Evolutionary conservation across 768 basidiomycete species (phyloP).

Genomic region (Tricholoma terreum): DNA sequence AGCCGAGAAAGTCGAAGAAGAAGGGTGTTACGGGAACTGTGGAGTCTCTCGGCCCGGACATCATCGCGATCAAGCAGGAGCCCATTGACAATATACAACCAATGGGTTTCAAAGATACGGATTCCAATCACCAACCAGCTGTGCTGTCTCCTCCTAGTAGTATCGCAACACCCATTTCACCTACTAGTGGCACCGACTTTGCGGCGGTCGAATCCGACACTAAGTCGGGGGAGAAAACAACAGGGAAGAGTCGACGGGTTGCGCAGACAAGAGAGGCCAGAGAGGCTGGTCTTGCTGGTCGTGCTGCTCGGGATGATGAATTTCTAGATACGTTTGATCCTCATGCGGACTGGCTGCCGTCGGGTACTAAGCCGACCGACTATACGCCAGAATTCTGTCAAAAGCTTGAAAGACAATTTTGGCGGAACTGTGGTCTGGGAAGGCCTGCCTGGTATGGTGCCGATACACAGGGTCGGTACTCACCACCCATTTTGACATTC

Average conservation of each 20-base stretch:
- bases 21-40: slow-evolving; percentile 35
- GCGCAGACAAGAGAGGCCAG: slow-evolving; percentile 46
- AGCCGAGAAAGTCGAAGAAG: slow-evolving; percentile 40
- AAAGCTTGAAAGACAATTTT: slow-evolving; percentile 84
- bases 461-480: slow-evolving; percentile 76
- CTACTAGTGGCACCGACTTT: slow-evolving; percentile 11
- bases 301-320: slow-evolving; percentile 39
- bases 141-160: slow-evolving; percentile 43
- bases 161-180: slow-evolving; percentile 29
- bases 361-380: slow-evolving; percentile 65
- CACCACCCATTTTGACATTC: background rate
- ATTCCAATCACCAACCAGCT: slow-evolving; percentile 16
- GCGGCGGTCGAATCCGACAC: slow-evolving; percentile 13
- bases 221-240: slow-evolving; percentile 22
- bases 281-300: slow-evolving; percentile 48
- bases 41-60: slow-evolving; percentile 42
- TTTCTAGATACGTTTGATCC: slow-evolving; percentile 78
- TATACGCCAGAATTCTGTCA: slow-evolving; percentile 88
- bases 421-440: slow-evolving; percentile 87
- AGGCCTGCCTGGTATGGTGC: slow-evolving; percentile 98
- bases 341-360: slow-evolving; percentile 74
- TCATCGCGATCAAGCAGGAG: slow-evolving; percentile 47
- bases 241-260: slow-evolving; percentile 32
- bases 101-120: slow-evolving; percentile 18
- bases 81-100: slow-evolving; percentile 34